Percentiles rank a stretch among this genome's conserved stretches.
phyloP scores from a whole-genome alignment of 2,329 filamentous ascomycete species.

The Scedosporium aurantiacum region DNA sequence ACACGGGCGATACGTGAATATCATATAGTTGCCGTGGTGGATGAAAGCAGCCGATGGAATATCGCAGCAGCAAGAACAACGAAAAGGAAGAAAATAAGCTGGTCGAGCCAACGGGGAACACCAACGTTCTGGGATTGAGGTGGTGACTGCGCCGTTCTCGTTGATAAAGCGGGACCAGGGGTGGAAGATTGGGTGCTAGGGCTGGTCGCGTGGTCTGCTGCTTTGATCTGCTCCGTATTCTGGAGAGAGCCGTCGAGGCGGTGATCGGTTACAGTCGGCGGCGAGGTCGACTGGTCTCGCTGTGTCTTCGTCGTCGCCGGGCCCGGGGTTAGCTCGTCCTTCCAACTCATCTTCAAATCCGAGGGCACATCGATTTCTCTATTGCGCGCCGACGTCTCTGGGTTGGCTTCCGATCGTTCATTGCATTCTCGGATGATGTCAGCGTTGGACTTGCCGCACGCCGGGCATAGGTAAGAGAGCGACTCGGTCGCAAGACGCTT shows the following conservation, averaged over 20 bases:
- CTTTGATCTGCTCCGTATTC: background rate
- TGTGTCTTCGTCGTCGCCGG: background rate
- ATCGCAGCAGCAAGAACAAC: conserved; percentile 1
- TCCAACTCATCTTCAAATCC: conserved; percentile 56
- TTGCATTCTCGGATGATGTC: conserved; percentile 65
- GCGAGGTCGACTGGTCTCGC: conserved; percentile 17
- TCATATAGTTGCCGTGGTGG: background rate
- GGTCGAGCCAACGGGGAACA: conserved; percentile 3
- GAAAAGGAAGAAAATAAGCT: conserved; percentile 1
- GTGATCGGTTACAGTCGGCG: conserved; percentile 28
- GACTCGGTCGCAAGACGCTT: conserved; percentile 59
- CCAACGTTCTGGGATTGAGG: background rate
- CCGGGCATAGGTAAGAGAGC: conserved; percentile 53
- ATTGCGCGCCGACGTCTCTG: conserved; percentile 15
- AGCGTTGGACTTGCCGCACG: conserved; percentile 59
- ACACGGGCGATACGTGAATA: background rate
- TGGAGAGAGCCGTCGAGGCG: conserved; percentile 25
- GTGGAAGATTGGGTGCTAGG: background rate
- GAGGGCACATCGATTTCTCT: conserved; percentile 39
- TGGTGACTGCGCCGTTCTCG: background rate
- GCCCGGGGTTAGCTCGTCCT: conserved; percentile 52
- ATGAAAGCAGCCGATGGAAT: background rate
- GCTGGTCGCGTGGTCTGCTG: background rate
- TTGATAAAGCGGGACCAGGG: background rate
- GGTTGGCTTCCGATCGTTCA: conserved; percentile 33